Evolutionary conservation across 106 monocot species (phyloP), one percentile per base, ranked within the genome.

Genomic region (Platanthera zijinensis): DNA sequence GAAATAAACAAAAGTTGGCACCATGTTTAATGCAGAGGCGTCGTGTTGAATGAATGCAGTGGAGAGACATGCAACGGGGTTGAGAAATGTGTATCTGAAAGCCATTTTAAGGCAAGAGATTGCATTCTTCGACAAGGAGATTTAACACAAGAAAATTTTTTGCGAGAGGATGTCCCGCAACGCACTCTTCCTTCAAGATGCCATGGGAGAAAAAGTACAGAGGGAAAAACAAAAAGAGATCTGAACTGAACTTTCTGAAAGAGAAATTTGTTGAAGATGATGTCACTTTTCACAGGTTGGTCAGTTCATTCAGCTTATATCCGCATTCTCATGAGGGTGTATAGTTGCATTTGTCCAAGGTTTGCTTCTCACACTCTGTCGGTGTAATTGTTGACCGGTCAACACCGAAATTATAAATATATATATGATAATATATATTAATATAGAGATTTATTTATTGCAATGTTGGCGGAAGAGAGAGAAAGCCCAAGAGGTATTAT

Each of bases 281-380:
- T 52, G 10, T 10, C 52, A 7, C 52, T 6, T 69, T 48, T 50
- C 8, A 56, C 78, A 92, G 92, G 89, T 87, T 30, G 89, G 92
- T 1, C 89, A 87, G 75, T 89, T 92, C 78, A 82, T 89, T 48
- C 89, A 92, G 61, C 75, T 85, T 8, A 10, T 81, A 19, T 67
- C 89, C 4, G 82, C 89, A 15, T 92, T 92, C 73, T 14, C 87
- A 9, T 87, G 89, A 74, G 92, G 92, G 3, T 92, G 89, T 52
- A 48, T 80, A 17, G 50, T 92, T 8, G 89, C 89, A 64, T 92
- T 92, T 75, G 22, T 78, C 49, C 82, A 77, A 66, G 92, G 92
- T 50, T 92, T 89, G 92, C 87, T 89, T 48, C 87, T 89, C n/a
- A n/a, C n/a, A n/a, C n/a, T n/a, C n/a, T n/a, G n/a, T n/a, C n/a